Evolutionary conservation across 2,329 filamentous ascomycete species (phyloP), one percentile per base, ranked within the genome.

Genomic region (Calonectria hawksworthii): DNA sequence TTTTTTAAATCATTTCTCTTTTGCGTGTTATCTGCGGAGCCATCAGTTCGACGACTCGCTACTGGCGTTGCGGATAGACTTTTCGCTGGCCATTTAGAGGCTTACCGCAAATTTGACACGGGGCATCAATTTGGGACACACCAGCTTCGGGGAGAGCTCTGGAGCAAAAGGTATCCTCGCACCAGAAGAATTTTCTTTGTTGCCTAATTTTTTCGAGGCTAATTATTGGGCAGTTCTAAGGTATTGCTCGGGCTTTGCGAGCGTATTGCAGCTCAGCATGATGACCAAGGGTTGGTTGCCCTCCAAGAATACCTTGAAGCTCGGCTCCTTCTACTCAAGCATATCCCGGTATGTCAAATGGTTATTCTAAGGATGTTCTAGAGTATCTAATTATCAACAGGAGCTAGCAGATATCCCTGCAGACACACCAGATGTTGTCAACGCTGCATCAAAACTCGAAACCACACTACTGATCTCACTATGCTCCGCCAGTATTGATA

Each of bases 401-500:
- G 91, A 92, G 74, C 82, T 93, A 44, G 87, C 87, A 16, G 87
- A 90, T 56, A 82, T 92, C 11, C 85, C 89, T 1, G 88, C 88
- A 54, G 91, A 92, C 54, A 86, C 91, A 26, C 84, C 88, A 1
- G 90, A 93, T 77, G 87, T 91, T 38, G 86, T 86, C 30, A 85
- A 86, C 21, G 88, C 90, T 18, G 88, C 87, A 6, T 89, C 87
- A 9, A 91, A 89, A 77, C 85, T 92, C 6, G 93, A 94, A 83
- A 93, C 91, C 0, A 86, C 91, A 1, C 88, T 94, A 51, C 84
- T 94, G 7, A 89, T 93, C 13, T 90, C 91, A 1, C 86, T 94
- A 10, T 94, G 92, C 80, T 93, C 92, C 21, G 88, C 91, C 9
- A 91, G 93, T 73, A 89, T 94, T 44, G 91, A 93, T 61, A 91